Base-by-base conservation (phyloP, 768 basidiomycete genomes). In the Sporobolomyces roseus region DNA sequence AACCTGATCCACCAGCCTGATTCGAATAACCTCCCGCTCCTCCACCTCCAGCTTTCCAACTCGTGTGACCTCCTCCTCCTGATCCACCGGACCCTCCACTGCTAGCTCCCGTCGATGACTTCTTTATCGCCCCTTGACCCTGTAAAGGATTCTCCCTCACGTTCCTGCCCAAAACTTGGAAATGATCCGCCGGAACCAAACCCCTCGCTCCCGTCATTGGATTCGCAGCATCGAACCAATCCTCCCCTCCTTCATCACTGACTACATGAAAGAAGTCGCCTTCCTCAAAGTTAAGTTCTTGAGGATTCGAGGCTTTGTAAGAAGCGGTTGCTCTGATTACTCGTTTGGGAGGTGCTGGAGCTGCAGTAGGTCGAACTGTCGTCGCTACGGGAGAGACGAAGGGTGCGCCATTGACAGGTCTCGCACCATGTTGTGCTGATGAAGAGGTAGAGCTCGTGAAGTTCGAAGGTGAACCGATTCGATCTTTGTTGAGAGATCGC, bases 241-340 rank as follows among this genome's bases (percentile, higher is more conserved):
- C 80, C 36, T 75, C 74, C 8, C 70, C 72, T n/a, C 69, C 67
- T 19, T 52, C 73, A 75, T 96, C 92, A 65, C 85, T 85, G 41
- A 91, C 83, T 56, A 98, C 94, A 79, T 98, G 90, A 83, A 97
- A 98, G 81, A 98, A 96, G 81, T 99, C 96, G 71, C 96, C 96
- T 80, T 89, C 89, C 72, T 85, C 82, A 79, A 97, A 98, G 35
- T 89, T 85, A 49, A 99, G 86, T 74, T 97, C 87, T 77, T 90
- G 87, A 3, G 93, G 91, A 0, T 85, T 84, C 65, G 84, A 82
- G 4, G 90, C 85, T 53, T 83, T 80, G 80, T 91, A 86, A 3
- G 82, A 75, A 14, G 83, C 79, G 71, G 88, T 81, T 4, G 94
- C 93, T 65, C 90, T 88, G 74, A 99, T 94, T 78, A 97, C 93